A percentile compares a stretch with the other conserved stretches of the same genome.
These are phyloP conservation scores for Prunella vulgaris DNA, from an alignment of 257 asterid species.

Conservation along the genomic window DNA sequence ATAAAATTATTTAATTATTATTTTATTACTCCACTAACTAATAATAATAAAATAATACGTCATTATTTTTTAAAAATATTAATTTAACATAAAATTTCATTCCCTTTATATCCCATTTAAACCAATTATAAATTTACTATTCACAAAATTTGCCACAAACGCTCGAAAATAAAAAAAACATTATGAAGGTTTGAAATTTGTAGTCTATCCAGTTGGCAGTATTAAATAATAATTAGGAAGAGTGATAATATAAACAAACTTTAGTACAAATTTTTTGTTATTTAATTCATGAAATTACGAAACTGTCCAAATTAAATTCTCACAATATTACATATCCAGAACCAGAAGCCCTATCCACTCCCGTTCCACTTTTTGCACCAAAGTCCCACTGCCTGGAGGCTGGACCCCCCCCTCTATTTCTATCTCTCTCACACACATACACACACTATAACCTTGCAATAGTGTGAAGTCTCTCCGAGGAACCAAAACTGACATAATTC, in stretches of 20 bases:
- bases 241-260: neutral
- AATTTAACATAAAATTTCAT: too few relatives aligned
- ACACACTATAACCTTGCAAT: neutral
- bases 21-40: too few relatives aligned
- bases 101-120: too few relatives aligned
- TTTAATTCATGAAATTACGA: neutral
- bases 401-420: neutral
- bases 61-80: too few relatives aligned
- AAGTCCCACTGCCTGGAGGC: slow-evolving; percentile 9
- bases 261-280: neutral
- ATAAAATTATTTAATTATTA: too few relatives aligned
- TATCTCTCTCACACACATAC: slow-evolving; percentile 5
- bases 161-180: too few relatives aligned
- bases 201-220: neutral
- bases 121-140: too few relatives aligned
- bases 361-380: slow-evolving; percentile 28
- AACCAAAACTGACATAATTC: slow-evolving; percentile 27
- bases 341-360: slow-evolving; percentile 49
- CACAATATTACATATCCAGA: slow-evolving; percentile 23
- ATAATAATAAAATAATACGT: too few relatives aligned
- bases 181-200: neutral
- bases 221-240: too few relatives aligned
- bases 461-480: slow-evolving; percentile 8
- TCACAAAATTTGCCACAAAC: too few relatives aligned
- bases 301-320: neutral